phyloP scores from a whole-genome alignment of 805 yeast species.

The Candida michaelii region DNA sequence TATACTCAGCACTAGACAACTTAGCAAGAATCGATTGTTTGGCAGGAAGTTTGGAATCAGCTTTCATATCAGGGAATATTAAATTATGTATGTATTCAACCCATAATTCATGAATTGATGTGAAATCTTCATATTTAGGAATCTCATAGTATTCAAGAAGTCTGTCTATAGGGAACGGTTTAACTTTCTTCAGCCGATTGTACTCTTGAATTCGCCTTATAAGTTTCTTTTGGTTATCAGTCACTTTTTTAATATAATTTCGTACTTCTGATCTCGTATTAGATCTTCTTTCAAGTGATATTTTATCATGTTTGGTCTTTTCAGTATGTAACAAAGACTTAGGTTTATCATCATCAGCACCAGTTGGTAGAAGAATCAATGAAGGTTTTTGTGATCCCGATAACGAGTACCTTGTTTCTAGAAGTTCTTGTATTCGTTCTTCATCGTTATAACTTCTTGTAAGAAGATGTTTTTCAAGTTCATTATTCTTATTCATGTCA shows the following conservation, averaged over 20 bases:
- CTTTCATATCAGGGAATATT: constrained; percentile 30
- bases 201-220: constrained; percentile 36
- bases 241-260: constrained; percentile 36
- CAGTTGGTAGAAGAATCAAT: constrained; percentile 41
- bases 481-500: constrained; percentile 41
- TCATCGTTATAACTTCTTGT: constrained; percentile 42
- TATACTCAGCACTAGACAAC: constrained; percentile 75
- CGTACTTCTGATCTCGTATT: constrained; percentile 43
- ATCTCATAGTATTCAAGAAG: constrained; percentile 27
- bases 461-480: constrained; percentile 48
- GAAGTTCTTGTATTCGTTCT: constrained; percentile 38
- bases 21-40: constrained; percentile 46
- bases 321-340: constrained; percentile 21
- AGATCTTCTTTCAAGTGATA: constrained; percentile 20
- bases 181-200: constrained; percentile 21
- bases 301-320: constrained; percentile 7
- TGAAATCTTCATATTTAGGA: constrained; percentile 50
- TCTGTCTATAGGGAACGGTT: constrained; percentile 23
- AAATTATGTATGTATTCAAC: constrained; percentile 61
- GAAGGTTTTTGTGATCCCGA: constrained; percentile 49
- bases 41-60: constrained; percentile 24
- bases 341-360: constrained; percentile 18
- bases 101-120: constrained; percentile 69
- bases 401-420: constrained; percentile 46
- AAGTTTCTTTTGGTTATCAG: constrained; percentile 39